Evolutionary conservation across 345 rosid genomes (phyloP).

Genomic region (Euphorbia lathyris): DNA sequence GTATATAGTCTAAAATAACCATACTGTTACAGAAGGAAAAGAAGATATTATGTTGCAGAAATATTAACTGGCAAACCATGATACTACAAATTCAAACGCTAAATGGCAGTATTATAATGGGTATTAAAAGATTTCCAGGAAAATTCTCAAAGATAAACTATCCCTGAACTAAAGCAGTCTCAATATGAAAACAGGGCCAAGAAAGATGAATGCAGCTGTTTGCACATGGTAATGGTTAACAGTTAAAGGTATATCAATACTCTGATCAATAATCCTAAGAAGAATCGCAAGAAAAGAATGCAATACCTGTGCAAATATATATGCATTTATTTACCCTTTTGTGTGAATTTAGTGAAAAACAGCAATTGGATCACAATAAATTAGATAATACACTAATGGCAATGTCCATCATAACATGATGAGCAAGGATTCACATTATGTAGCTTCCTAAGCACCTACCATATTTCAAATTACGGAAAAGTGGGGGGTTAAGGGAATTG

Average conservation of each 20-base stretch:
- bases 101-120: not conserved
- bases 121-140: not conserved
- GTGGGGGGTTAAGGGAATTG: not conserved
- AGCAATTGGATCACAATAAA: not conserved
- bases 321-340: not conserved
- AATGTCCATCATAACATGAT: not conserved
- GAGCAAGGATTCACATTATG: not conserved
- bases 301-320: not conserved
- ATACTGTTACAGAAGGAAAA: not conserved
- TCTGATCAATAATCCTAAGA: not conserved
- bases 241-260: not conserved
- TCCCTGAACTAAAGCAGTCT: not conserved
- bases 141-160: not conserved
- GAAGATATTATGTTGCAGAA: not conserved
- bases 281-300: not conserved
- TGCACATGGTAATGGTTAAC: not conserved
- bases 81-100: not conserved
- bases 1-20: not conserved
- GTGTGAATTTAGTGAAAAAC: not conserved
- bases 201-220: not conserved
- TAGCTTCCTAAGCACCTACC: not conserved
- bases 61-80: not conserved
- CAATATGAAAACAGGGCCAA: not conserved
- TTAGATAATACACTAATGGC: not conserved
- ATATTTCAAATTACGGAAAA: slow-evolving; percentile 6